Evolutionary conservation across 164 flowering plant genomes (phyloP).

Genomic region (Hamamelis virginiana): DNA sequence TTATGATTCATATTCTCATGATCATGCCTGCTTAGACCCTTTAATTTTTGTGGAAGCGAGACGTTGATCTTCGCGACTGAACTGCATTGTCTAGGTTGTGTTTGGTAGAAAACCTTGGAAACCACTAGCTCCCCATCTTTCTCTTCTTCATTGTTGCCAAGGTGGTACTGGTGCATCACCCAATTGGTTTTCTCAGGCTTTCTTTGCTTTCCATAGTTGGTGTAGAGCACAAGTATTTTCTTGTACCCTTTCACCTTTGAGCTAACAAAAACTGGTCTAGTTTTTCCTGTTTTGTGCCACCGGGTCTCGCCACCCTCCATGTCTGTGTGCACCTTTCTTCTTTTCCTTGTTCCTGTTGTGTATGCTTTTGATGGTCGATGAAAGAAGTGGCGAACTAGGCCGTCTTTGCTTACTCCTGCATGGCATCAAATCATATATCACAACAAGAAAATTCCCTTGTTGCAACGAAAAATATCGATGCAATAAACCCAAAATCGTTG

Average conservation of each 20-base stretch:
- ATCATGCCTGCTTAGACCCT: slow-evolving; percentile 17
- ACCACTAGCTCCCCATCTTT: slow-evolving; percentile 89
- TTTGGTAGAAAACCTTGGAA: slow-evolving; percentile 93
- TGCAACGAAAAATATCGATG: no score
- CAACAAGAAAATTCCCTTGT: no score
- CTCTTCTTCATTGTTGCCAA: slow-evolving; percentile 85
- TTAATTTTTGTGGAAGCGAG: slow-evolving; percentile 5
- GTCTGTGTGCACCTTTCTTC: slow-evolving; percentile 80
- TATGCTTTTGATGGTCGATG: slow-evolving; percentile 95
- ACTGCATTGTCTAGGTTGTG: slow-evolving; percentile 87
- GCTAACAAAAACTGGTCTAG: slow-evolving; percentile 55
- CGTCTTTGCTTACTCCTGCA: slow-evolving; percentile 82
- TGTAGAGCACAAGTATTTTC: slow-evolving; percentile 89
- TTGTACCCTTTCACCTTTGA: slow-evolving; percentile 73
- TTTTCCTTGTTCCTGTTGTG: slow-evolving; percentile 89
- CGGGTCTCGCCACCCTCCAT: slow-evolving; percentile 84
- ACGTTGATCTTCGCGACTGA: slow-evolving; percentile 34
- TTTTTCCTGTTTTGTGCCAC: slow-evolving; percentile 98
- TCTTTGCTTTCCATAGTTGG: slow-evolving; percentile 82
- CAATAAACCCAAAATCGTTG: no score
- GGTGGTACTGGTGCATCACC: slow-evolving; percentile 98
- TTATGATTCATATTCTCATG: slow-evolving; percentile 3
- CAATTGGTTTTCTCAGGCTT: slow-evolving; percentile 94
- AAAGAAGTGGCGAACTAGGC: slow-evolving; percentile 87
- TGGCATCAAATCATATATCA: slow-evolving; percentile 13